Evolutionary conservation across 345 rosid species (phyloP).

Genomic region (Populus davidiana): DNA sequence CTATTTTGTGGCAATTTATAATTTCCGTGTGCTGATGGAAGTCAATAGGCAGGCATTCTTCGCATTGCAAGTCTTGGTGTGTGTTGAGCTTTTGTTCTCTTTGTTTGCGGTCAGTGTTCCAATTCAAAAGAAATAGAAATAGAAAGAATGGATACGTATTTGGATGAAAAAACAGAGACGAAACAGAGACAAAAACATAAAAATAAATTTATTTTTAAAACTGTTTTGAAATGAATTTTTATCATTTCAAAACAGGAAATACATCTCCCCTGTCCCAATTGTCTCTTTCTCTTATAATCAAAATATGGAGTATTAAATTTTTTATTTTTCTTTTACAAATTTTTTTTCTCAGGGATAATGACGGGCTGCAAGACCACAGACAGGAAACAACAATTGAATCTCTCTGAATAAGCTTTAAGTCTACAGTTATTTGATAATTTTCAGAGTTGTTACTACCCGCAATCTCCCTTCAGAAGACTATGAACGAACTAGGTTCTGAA

Average conservation of each 20-base stretch:
- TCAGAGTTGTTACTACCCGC: not conserved
- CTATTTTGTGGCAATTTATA: not conserved
- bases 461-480: constrained; percentile 9
- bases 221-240: no score
- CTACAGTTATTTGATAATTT: not conserved
- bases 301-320: not conserved
- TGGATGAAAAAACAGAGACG: no score
- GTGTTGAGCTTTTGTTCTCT: not conserved
- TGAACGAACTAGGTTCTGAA: constrained; percentile 51
- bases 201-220: no score
- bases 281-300: no score
- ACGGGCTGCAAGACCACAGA: not conserved
- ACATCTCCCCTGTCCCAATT: no score
- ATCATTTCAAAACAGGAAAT: no score
- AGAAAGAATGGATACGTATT: no score
- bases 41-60: not conserved
- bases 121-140: no score
- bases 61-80: not conserved
- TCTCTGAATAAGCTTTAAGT: not conserved
- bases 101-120: not conserved
- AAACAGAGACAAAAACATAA: no score
- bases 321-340: no score
- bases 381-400: not conserved
- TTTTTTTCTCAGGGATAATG: not conserved
- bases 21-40: not conserved